These are phyloP conservation scores for Linaria vulgaris DNA, from an alignment of 257 asterid genomes.

Conservation along the genomic window DNA sequence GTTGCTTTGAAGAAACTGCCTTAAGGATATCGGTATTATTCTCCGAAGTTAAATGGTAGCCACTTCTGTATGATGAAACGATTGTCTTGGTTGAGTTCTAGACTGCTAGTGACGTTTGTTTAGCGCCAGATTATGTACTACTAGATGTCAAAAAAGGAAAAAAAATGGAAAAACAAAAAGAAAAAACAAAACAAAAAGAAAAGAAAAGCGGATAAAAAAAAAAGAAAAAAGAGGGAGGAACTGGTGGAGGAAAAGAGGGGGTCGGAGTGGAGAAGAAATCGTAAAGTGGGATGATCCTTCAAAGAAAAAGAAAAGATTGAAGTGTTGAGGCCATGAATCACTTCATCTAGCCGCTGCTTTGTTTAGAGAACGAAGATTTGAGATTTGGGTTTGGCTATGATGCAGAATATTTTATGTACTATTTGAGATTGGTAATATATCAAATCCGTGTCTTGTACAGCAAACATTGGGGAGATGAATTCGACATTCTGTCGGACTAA, in stretches of 20 bases:
- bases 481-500: neutral
- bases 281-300: no score
- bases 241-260: neutral
- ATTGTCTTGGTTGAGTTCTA: slow-evolving; percentile 17
- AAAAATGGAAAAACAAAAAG: neutral
- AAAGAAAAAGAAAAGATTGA: neutral
- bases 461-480: neutral
- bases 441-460: neutral
- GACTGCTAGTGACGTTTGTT: slow-evolving; percentile 11
- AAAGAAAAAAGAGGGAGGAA: neutral
- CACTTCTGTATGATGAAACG: neutral
- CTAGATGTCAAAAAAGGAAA: neutral
- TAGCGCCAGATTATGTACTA: neutral
- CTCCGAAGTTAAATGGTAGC: neutral
- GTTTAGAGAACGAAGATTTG: neutral
- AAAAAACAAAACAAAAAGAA: neutral
- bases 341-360: neutral
- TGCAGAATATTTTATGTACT: no score
- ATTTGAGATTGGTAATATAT: neutral
- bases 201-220: no score
- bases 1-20: slow-evolving; percentile 2
- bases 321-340: neutral
- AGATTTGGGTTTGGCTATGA: no score
- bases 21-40: neutral
- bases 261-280: no score